Percentiles rank a stretch among this genome's conserved stretches.
phyloP scores from a whole-genome alignment of 1,284 basidiomycete genomes.

The Somion occarium region DNA sequence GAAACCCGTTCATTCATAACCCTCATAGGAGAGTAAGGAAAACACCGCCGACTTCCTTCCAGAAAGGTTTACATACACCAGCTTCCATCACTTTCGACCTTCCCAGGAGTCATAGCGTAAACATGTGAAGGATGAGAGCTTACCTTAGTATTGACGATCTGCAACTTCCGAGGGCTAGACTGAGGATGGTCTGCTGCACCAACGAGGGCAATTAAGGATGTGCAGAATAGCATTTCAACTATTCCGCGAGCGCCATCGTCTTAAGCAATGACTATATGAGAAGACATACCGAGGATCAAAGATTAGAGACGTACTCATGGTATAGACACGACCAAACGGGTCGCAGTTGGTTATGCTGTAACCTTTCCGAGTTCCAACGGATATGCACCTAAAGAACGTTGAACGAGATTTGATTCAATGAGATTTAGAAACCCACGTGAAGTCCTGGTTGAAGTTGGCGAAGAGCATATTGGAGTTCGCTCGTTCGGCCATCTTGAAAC shows the following conservation, averaged over 20 bases:
- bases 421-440: constrained; percentile 50
- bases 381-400: constrained; percentile 71
- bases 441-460: constrained; percentile 87
- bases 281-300: not conserved
- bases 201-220: constrained; percentile 93
- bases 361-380: constrained; percentile 92
- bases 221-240: constrained; percentile 99
- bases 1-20: too few species aligned
- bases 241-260: constrained; percentile 93
- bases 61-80: too few species aligned
- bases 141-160: constrained; percentile 98
- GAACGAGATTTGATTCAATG: constrained; percentile 10
- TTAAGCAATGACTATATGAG: constrained; percentile 22
- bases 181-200: constrained; percentile 89
- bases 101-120: too few species aligned
- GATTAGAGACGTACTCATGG: constrained; percentile 68
- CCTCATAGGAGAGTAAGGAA: constrained; percentile 2
- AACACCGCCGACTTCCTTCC: too few species aligned
- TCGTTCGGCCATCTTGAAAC: constrained; percentile 35
- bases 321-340: constrained; percentile 94
- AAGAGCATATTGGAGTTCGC: constrained; percentile 63
- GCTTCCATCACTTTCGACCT: too few species aligned
- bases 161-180: constrained; percentile 86
- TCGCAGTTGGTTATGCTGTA: constrained; percentile 98
- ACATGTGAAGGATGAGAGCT: constrained; percentile 14